Evolutionary conservation across 345 rosid species (phyloP).

Genomic region (Passiflora organensis): DNA sequence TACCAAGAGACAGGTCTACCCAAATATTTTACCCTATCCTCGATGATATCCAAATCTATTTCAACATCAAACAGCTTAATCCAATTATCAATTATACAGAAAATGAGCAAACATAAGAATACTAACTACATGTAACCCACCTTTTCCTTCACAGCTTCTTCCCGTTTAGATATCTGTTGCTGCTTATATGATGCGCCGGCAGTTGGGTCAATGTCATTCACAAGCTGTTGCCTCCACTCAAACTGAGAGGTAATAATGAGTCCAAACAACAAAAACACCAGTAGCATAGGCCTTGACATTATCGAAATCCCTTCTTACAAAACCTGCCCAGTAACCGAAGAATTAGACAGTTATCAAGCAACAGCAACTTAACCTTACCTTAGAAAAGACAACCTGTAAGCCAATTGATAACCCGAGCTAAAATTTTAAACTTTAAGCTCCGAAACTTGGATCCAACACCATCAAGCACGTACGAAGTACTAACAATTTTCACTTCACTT

Average conservation of each 20-base stretch:
- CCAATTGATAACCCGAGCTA: background rate
- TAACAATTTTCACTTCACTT: background rate
- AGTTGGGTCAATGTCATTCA: constrained; percentile 50
- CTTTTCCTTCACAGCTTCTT: constrained; percentile 85
- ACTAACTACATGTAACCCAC: constrained; percentile 19
- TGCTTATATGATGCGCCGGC: constrained; percentile 53
- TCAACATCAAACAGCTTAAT: background rate
- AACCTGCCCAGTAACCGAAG: constrained; percentile 30
- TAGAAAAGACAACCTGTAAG: background rate
- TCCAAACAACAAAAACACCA: constrained; percentile 64
- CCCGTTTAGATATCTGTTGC: constrained; percentile 44
- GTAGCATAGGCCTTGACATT: constrained; percentile 78
- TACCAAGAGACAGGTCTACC: too few relatives aligned
- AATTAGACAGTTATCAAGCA: background rate
- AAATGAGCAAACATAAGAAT: background rate
- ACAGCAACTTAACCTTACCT: background rate
- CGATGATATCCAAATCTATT: too few relatives aligned
- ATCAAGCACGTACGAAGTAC: too few relatives aligned
- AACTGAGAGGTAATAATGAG: constrained; percentile 82
- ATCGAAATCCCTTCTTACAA: constrained; percentile 24
- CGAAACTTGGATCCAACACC: too few relatives aligned
- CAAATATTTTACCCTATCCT: too few relatives aligned
- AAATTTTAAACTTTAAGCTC: too few relatives aligned
- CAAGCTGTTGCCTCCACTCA: constrained; percentile 87
- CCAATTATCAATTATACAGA: background rate